Percentiles rank a stretch among this genome's conserved stretches.
phyloP scores from a whole-genome alignment of 73 alveolate species.

The Paramecium biaurelia region DNA sequence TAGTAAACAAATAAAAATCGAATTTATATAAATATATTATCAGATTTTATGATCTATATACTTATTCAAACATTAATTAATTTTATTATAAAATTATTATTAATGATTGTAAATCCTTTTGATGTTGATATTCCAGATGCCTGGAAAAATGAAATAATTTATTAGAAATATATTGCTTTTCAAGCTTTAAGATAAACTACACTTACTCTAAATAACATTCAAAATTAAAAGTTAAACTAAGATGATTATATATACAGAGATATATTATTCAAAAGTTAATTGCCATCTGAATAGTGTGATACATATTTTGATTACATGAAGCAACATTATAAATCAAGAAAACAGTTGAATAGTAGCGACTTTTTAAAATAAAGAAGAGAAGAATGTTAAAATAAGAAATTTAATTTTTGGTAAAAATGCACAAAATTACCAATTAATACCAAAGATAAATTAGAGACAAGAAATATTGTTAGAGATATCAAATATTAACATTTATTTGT shows the following conservation, averaged over 20 bases:
- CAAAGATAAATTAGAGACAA: background rate
- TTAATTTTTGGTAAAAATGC: conserved; percentile 41
- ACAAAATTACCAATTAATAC: conserved; percentile 3
- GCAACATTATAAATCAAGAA: background rate
- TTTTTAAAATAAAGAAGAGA: background rate
- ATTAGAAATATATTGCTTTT: background rate
- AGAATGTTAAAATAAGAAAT: conserved; percentile 47
- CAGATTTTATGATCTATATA: too few relatives aligned
- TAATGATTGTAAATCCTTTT: background rate
- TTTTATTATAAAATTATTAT: background rate
- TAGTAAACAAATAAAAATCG: too few relatives aligned
- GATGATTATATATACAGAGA: conserved; percentile 20
- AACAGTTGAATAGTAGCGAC: background rate
- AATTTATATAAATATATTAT: too few relatives aligned
- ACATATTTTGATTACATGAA: conserved; percentile 22
- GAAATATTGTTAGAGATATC: background rate
- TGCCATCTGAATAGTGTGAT: background rate
- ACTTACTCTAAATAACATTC: background rate
- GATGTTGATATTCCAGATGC: conserved; percentile 36
- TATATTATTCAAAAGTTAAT: background rate
- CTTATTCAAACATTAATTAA: background rate
- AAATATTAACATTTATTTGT: background rate
- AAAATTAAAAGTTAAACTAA: background rate
- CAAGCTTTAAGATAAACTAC: background rate
- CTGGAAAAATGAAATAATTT: conserved; percentile 37